Evolutionary conservation across 2,329 filamentous ascomycete species (phyloP).

Genomic region (Talaromyces sp.): DNA sequence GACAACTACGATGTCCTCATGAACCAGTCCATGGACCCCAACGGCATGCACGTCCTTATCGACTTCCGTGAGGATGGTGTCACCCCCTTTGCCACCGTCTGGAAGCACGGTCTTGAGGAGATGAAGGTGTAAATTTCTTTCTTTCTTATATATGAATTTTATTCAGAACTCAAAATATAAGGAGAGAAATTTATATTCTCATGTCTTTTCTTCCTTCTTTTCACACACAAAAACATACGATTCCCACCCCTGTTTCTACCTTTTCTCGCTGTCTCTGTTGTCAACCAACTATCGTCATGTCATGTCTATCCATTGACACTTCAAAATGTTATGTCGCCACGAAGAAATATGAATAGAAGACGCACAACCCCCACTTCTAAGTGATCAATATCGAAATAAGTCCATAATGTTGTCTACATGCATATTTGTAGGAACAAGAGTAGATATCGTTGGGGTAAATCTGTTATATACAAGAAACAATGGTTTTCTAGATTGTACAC

Average conservation of each 20-base stretch:
- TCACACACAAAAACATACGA: neutral
- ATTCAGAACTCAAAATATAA: neutral
- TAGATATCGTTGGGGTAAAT: neutral
- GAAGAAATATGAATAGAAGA: slow-evolving; percentile 21
- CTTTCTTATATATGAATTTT: neutral
- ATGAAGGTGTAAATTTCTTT: slow-evolving; percentile 72
- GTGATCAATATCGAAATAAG: no score
- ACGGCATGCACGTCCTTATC: slow-evolving; percentile 90
- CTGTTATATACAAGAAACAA: neutral
- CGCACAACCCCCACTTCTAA: neutral
- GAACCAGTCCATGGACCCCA: slow-evolving; percentile 85
- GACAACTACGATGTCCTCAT: slow-evolving; percentile 95
- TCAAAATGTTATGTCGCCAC: slow-evolving; percentile 15
- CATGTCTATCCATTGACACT: slow-evolving; percentile 3
- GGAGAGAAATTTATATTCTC: neutral
- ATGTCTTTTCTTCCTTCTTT: neutral
- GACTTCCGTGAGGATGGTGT: slow-evolving; percentile 97
- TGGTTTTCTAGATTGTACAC: no score
- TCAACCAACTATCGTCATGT: neutral
- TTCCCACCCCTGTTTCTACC: neutral
- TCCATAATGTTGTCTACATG: neutral
- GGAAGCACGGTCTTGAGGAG: slow-evolving; percentile 88
- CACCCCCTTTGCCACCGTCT: slow-evolving; percentile 83
- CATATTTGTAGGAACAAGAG: neutral
- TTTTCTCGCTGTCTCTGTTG: neutral